These are phyloP conservation scores for Aphanomyces cochlioides DNA, from an alignment of 352 stramenopile genomes.

Conservation along the genomic window DNA sequence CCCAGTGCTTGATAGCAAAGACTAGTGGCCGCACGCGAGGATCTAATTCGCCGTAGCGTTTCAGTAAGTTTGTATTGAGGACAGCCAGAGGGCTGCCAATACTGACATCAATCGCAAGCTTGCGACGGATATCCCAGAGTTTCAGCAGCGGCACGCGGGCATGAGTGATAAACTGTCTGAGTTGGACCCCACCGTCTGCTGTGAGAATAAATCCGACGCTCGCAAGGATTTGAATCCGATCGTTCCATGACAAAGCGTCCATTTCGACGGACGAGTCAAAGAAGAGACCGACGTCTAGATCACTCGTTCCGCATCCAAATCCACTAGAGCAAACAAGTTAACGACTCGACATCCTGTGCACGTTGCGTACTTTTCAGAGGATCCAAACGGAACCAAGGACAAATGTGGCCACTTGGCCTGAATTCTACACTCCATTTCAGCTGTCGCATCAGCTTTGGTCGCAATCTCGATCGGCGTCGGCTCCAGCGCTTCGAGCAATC, in stretches of 20 bases:
- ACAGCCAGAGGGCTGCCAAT: conserved; percentile 65
- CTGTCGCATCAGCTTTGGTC: conserved; percentile 46
- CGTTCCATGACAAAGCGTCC: conserved; percentile 40
- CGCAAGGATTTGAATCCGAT: conserved; percentile 56
- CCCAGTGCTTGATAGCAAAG: conserved; percentile 98
- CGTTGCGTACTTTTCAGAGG: conserved; percentile 58
- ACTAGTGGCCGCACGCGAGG: conserved; percentile 86
- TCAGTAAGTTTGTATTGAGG: conserved; percentile 77
- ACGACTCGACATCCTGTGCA: too few species aligned
- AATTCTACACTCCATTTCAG: conserved; percentile 54
- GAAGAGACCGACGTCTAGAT: conserved; percentile 78
- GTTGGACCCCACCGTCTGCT: conserved; percentile 37
- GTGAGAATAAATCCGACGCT: conserved; percentile 40
- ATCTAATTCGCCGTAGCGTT: conserved; percentile 64
- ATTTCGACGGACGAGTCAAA: conserved; percentile 48
- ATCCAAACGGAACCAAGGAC: conserved; percentile 65
- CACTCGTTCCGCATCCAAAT: conserved; percentile 69
- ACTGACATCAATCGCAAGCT: conserved; percentile 70
- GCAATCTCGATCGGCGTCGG: conserved; percentile 51
- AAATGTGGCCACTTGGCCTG: conserved; percentile 54
- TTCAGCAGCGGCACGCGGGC: conserved; percentile 77
- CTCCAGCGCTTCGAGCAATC: conserved; percentile 77
- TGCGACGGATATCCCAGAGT: conserved; percentile 58
- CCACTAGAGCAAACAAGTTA: conserved; percentile 37
- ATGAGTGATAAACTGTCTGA: conserved; percentile 66